A percentile compares a stretch with the other conserved stretches of the same genome.
Evolutionary conservation across 352 stramenopile species (phyloP).

Genomic region (Phytopythium oedochilum): DNA sequence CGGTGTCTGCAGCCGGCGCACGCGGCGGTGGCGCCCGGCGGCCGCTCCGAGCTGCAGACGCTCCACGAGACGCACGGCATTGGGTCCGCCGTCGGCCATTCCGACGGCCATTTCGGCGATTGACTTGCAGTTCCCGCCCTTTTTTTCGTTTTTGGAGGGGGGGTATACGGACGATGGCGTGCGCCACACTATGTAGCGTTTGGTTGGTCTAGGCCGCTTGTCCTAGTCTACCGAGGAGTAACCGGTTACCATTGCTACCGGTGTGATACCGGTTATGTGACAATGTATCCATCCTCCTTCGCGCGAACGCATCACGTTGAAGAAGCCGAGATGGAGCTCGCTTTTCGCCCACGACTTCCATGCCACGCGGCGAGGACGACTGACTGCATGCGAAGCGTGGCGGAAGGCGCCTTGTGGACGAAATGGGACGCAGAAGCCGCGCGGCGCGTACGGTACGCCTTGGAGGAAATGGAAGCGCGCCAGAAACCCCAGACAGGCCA

Average conservation of each 20-base stretch:
- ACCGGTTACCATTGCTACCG: background rate
- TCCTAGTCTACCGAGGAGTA: background rate
- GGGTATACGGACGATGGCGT: background rate
- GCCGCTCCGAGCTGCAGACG: constrained; percentile 31
- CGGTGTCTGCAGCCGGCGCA: constrained; percentile 7
- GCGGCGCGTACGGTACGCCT: background rate
- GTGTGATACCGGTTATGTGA: background rate
- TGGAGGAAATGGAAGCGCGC: background rate
- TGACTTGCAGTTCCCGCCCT: background rate
- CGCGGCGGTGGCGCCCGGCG: constrained; percentile 15
- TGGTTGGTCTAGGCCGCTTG: background rate
- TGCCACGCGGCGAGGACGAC: background rate
- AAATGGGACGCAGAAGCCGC: background rate
- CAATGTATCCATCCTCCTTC: background rate
- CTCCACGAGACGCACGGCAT: constrained; percentile 25
- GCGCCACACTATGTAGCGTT: background rate
- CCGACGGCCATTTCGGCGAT: background rate
- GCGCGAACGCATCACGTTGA: background rate
- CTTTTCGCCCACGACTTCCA: too few species aligned
- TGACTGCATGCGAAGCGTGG: background rate
- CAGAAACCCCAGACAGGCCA: background rate
- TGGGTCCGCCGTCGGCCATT: constrained; percentile 9
- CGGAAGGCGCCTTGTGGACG: background rate
- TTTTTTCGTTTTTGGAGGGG: background rate
- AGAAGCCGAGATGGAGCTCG: background rate